Percentiles rank a stretch among this genome's conserved stretches.
Conservation (phyloP, 176 grass and related monocot species). For the Eleusine indica region DNA sequence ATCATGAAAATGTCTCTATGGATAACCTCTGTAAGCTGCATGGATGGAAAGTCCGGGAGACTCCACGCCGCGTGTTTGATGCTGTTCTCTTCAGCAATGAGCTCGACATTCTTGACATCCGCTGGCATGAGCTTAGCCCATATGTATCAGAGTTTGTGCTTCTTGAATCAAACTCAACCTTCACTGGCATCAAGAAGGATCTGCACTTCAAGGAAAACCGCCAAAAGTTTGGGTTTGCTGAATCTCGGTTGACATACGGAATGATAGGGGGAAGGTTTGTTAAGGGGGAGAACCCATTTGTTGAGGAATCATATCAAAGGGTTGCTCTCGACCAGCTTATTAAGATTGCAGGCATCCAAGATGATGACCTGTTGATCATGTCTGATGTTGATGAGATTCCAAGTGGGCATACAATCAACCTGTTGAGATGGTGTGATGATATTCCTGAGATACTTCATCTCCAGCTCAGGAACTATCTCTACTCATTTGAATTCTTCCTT, state of each 20-base stretch:
- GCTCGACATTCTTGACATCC: conserved; percentile 82
- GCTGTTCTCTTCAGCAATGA: conserved; percentile 89
- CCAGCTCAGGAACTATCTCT: conserved; percentile 85
- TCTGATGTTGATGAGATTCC: conserved; percentile 94
- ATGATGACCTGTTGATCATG: conserved; percentile 93
- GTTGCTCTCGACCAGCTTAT: conserved; percentile 83
- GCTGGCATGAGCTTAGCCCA: conserved; percentile 82
- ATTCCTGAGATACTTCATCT: conserved; percentile 74
- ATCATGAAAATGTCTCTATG: conserved; percentile 80
- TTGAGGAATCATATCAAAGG: conserved; percentile 89
- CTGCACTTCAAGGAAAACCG: conserved; percentile 73
- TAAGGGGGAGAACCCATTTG: conserved; percentile 93
- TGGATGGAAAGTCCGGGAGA: conserved; percentile 78
- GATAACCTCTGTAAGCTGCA: conserved; percentile 77
- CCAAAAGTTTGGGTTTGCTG: conserved; percentile 60
- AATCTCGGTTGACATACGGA: conserved; percentile 85
- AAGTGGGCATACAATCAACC: conserved; percentile 82
- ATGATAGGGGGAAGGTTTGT: conserved; percentile 74
- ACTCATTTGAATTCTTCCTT: conserved; percentile 81
- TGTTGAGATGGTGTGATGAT: conserved; percentile 83
- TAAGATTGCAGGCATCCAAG: conserved; percentile 65
- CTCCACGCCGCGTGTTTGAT: conserved; percentile 79
- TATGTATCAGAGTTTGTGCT: conserved; percentile 86
- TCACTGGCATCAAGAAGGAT: conserved; percentile 74
- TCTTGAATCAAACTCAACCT: conserved; percentile 88